These are phyloP conservation scores for Atkinsonella hypoxylon DNA, from an alignment of 2,329 filamentous ascomycete species.

Conservation along the genomic window DNA sequence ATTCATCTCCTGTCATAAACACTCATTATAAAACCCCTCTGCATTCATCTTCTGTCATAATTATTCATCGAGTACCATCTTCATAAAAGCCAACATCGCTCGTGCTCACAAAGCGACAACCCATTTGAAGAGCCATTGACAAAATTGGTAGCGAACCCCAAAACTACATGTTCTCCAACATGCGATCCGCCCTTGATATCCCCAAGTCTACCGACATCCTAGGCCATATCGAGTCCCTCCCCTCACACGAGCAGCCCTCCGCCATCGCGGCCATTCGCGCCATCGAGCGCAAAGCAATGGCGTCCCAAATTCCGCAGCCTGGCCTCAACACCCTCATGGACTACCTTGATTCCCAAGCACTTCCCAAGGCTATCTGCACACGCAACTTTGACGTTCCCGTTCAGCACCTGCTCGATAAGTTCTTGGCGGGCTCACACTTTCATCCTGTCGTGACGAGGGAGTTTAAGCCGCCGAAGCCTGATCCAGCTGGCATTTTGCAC, in stretches of 20 bases:
- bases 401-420: constrained; percentile 60
- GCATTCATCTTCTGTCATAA: too few species aligned
- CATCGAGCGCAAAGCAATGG: constrained; percentile 77
- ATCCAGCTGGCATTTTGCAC: constrained; percentile 77
- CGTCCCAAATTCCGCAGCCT: constrained; percentile 65
- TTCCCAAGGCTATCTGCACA: constrained; percentile 82
- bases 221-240: constrained; percentile 69
- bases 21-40: too few species aligned
- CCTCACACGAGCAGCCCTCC: constrained; percentile 41
- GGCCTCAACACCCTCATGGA: constrained; percentile 69
- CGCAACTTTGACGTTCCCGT: constrained; percentile 84
- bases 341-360: constrained; percentile 55
- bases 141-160: constrained; percentile 63
- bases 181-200: constrained; percentile 67
- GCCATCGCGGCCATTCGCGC: constrained; percentile 64
- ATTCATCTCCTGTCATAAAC: too few species aligned
- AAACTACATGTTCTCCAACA: constrained; percentile 88
- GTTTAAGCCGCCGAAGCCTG: constrained; percentile 73
- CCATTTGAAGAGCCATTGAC: too few species aligned
- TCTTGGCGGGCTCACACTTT: constrained; percentile 58
- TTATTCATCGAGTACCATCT: too few species aligned
- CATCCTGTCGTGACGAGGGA: constrained; percentile 74
- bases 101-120: background rate
- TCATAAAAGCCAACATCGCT: too few species aligned
- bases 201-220: constrained; percentile 69